Evolutionary conservation across 257 asterid species (phyloP).

Genomic region (Hygrophila difformis): DNA sequence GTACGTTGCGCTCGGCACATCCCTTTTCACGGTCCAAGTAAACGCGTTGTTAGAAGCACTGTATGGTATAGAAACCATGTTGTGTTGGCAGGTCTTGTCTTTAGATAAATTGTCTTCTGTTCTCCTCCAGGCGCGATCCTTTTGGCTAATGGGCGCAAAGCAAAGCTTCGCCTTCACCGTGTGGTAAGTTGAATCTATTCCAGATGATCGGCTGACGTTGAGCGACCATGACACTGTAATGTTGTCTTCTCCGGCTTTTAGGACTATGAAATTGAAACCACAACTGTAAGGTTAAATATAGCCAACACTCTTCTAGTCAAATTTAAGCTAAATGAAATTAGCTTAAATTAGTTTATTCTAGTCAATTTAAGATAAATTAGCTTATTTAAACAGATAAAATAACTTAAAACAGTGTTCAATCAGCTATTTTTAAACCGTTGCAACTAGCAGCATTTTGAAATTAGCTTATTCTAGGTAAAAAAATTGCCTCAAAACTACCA

Average conservation of each 20-base stretch:
- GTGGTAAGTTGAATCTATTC: constrained; percentile 38
- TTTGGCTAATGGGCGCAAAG: constrained; percentile 68
- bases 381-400: too few relatives aligned
- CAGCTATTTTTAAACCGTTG: too few relatives aligned
- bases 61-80: constrained; percentile 34
- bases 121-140: constrained; percentile 68
- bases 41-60: constrained; percentile 23
- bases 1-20: constrained; percentile 53
- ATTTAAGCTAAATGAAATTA: too few relatives aligned
- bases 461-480: too few relatives aligned
- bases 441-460: too few relatives aligned
- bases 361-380: too few relatives aligned
- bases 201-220: constrained; percentile 22
- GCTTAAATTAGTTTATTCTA: too few relatives aligned
- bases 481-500: too few relatives aligned
- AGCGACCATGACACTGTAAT: constrained; percentile 43
- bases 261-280: too few relatives aligned
- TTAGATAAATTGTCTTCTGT: constrained; percentile 37
- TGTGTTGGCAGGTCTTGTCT: constrained; percentile 71
- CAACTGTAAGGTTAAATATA: too few relatives aligned
- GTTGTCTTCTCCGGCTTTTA: constrained; percentile 39
- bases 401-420: too few relatives aligned
- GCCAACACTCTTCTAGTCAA: too few relatives aligned
- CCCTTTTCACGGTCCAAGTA: constrained; percentile 34
- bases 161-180: constrained; percentile 42